Conservation (phyloP, 2,329 filamentous ascomycete genomes). For the Raffaelea ambrosiae region DNA sequence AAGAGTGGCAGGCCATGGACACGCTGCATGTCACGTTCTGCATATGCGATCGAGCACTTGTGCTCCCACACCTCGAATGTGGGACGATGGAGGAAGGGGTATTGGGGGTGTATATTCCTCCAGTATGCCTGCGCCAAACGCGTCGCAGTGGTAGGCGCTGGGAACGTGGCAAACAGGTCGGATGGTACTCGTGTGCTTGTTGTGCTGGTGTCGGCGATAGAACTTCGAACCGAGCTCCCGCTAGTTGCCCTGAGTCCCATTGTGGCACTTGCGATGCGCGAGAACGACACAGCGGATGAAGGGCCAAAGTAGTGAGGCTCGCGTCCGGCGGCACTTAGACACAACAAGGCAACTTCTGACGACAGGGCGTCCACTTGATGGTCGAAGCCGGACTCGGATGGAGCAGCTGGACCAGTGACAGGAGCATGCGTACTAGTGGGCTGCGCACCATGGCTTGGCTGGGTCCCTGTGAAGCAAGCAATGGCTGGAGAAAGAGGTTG, state of each 20-base stretch:
- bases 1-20: neutral
- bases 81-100: constrained; percentile 23
- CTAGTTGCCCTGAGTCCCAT: constrained; percentile 10
- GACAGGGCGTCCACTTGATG: constrained; percentile 13
- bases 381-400: neutral
- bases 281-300: constrained; percentile 25
- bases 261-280: constrained; percentile 17
- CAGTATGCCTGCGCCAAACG: constrained; percentile 21
- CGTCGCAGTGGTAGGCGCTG: constrained; percentile 8
- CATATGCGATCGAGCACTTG: neutral
- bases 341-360: constrained; percentile 23
- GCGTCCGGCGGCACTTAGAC: constrained; percentile 20
- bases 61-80: constrained; percentile 11
- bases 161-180: constrained; percentile 5
- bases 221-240: neutral
- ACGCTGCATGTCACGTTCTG: neutral
- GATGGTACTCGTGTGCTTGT: neutral
- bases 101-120: constrained; percentile 23
- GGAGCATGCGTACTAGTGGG: too few species aligned
- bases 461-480: too few species aligned
- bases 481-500: neutral
- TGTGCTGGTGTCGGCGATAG: neutral
- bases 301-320: constrained; percentile 28
- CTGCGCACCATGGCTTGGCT: too few species aligned
- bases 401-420: neutral